Conservation (phyloP, 129 eudicot genomes). For the Escallonia rubra region DNA sequence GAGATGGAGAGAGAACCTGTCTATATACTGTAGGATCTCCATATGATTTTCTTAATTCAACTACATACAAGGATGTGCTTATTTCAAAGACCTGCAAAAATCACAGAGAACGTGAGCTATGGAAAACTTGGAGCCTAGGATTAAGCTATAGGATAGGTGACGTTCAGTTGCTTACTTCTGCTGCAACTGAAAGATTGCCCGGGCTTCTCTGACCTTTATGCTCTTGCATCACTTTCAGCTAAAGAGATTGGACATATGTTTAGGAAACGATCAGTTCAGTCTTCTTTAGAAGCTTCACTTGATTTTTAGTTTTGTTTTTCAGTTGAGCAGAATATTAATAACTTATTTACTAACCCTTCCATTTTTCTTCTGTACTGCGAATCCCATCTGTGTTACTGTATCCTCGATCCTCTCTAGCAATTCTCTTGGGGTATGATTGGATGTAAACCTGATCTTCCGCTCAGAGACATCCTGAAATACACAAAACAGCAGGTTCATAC, state of each 20-base stretch:
- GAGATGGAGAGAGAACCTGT: conserved; percentile 40
- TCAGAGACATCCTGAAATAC: conserved; percentile 73
- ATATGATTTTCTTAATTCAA: conserved; percentile 68
- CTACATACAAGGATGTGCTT: conserved; percentile 72
- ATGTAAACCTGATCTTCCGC: conserved; percentile 90
- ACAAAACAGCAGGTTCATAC: not conserved
- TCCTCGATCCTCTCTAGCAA: conserved; percentile 69
- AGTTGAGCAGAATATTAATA: too few relatives aligned
- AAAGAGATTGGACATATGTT: conserved; percentile 16
- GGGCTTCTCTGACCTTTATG: conserved; percentile 50
- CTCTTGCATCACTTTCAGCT: conserved; percentile 73
- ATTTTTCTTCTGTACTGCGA: conserved; percentile 72
- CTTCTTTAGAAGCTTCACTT: too few relatives aligned
- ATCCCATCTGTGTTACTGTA: conserved; percentile 79
- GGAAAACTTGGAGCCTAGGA: too few relatives aligned
- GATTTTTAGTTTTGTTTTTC: too few relatives aligned
- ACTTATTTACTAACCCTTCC: conserved; percentile 59
- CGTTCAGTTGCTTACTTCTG: conserved; percentile 57
- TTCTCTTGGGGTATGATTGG: conserved; percentile 63
- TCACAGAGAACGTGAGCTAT: not conserved
- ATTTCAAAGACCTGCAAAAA: conserved; percentile 76
- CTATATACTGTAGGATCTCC: conserved; percentile 77
- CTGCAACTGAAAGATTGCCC: conserved; percentile 60
- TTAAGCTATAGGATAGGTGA: too few relatives aligned
- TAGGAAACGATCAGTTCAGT: not conserved